A percentile compares a stretch with the other conserved stretches of the same genome.
Evolutionary conservation across 768 basidiomycete species (phyloP).

Genomic region (Podaxis sp.): DNA sequence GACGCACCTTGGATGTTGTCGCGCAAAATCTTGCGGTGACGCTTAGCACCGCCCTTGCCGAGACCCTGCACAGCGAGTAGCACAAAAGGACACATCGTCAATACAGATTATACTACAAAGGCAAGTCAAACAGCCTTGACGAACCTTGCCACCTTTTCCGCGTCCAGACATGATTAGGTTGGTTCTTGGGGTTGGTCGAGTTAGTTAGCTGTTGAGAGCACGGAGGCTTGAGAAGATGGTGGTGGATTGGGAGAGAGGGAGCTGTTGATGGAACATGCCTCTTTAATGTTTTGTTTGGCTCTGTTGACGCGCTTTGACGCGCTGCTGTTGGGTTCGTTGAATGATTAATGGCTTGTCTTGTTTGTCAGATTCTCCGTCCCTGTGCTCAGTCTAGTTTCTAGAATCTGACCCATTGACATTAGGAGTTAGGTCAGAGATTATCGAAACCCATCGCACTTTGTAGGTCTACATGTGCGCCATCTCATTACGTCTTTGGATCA

Average conservation of each 20-base stretch:
- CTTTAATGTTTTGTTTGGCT: constrained; percentile 39
- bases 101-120: neutral
- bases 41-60: constrained; percentile 79
- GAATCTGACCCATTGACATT: too few species aligned
- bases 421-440: neutral
- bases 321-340: neutral
- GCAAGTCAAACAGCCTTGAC: constrained; percentile 14
- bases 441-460: too few species aligned
- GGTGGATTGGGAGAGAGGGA: constrained; percentile 32
- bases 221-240: constrained; percentile 24
- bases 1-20: constrained; percentile 76
- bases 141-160: constrained; percentile 76
- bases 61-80: constrained; percentile 49
- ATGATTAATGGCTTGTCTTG: too few species aligned
- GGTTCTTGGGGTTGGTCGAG: constrained; percentile 22
- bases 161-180: constrained; percentile 63
- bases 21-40: constrained; percentile 79
- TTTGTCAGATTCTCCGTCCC: too few species aligned
- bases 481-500: neutral
- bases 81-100: neutral
- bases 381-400: too few species aligned
- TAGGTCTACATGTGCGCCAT: too few species aligned
- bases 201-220: constrained; percentile 12
- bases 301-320: constrained; percentile 36
- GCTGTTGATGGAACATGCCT: constrained; percentile 30